Conservation (phyloP, 139 green algal genomes). For the Tetraselmis striata region DNA sequence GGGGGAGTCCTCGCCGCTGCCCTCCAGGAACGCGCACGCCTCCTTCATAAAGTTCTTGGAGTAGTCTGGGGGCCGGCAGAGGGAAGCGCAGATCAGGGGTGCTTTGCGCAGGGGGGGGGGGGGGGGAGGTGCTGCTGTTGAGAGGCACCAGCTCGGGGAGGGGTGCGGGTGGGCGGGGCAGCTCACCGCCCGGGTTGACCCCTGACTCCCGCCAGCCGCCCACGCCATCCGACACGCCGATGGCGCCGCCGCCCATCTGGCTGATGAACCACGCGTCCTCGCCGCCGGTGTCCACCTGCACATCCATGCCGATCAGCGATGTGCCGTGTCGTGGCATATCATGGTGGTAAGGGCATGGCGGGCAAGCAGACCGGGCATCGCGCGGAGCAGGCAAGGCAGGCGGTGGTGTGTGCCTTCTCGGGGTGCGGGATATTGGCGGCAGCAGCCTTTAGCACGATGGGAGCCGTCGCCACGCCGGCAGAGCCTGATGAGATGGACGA, state of each 20-base stretch:
- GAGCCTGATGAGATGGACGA: too few relatives aligned
- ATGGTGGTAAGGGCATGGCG: too few relatives aligned
- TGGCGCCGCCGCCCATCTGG: conserved; percentile 32
- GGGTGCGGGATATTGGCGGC: conserved; percentile 63
- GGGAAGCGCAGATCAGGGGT: too few relatives aligned
- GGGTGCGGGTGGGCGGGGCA: background rate
- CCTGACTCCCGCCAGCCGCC: conserved; percentile 76
- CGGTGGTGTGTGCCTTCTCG: too few relatives aligned
- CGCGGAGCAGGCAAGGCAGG: too few relatives aligned
- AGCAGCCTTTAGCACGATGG: background rate
- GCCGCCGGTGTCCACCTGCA: conserved; percentile 64
- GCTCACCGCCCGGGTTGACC: conserved; percentile 69
- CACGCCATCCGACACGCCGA: conserved; percentile 87
- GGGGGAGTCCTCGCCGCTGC: conserved; percentile 20
- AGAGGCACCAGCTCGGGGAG: too few relatives aligned
- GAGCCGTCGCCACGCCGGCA: background rate
- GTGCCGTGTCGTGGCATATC: too few relatives aligned
- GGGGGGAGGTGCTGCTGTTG: too few relatives aligned
- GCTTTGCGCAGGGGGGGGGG: too few relatives aligned
- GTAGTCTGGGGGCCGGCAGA: conserved; percentile 74
- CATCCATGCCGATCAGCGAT: too few relatives aligned
- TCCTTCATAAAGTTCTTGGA: conserved; percentile 66
- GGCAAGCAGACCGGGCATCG: too few relatives aligned
- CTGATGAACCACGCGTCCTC: conserved; percentile 83
- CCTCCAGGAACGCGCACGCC: conserved; percentile 54